phyloP scores from a whole-genome alignment of 2,329 filamentous ascomycete species.

The Diplocarpon mali region DNA sequence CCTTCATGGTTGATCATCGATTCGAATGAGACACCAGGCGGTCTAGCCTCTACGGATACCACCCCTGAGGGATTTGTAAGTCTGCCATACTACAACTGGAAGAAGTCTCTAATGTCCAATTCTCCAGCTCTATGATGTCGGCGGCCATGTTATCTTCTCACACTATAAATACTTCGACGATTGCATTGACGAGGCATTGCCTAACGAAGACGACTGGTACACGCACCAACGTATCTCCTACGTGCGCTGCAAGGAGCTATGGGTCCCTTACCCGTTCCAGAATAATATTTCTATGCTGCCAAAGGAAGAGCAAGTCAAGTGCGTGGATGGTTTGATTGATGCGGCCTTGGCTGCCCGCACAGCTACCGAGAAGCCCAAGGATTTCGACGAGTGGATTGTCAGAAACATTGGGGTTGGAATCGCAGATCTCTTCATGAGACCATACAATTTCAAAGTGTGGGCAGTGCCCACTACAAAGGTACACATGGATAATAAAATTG shows the following conservation, averaged over 20 bases:
- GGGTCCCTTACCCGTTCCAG: constrained; percentile 99
- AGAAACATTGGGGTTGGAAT: constrained; percentile 83
- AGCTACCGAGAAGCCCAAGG: constrained; percentile 80
- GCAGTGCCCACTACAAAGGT: constrained; percentile 95
- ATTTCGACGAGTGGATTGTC: constrained; percentile 98
- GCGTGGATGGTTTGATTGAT: constrained; percentile 93
- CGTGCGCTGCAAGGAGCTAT: constrained; percentile 89
- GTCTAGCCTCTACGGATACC: constrained; percentile 88
- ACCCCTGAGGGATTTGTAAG: constrained; percentile 95
- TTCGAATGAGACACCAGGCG: constrained; percentile 81
- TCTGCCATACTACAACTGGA: constrained; percentile 28
- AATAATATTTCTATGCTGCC: constrained; percentile 99
- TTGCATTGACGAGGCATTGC: constrained; percentile 92
- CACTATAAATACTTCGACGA: constrained; percentile 99
- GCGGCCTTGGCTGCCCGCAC: constrained; percentile 80
- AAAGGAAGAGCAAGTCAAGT: constrained; percentile 92
- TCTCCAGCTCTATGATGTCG: constrained; percentile 82
- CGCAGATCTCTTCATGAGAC: constrained; percentile 94
- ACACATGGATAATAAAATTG: constrained; percentile 17
- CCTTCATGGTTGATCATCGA: constrained; percentile 96
- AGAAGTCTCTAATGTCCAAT: constrained; percentile 11
- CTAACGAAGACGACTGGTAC: constrained; percentile 91
- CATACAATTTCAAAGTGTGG: constrained; percentile 99
- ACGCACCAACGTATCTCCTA: constrained; percentile 98
- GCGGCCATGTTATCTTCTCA: constrained; percentile 39